Evolutionary conservation across 164 flowering plant genomes (phyloP), one percentile per base, ranked within the genome.

Genomic region (Chimonanthus praecox): DNA sequence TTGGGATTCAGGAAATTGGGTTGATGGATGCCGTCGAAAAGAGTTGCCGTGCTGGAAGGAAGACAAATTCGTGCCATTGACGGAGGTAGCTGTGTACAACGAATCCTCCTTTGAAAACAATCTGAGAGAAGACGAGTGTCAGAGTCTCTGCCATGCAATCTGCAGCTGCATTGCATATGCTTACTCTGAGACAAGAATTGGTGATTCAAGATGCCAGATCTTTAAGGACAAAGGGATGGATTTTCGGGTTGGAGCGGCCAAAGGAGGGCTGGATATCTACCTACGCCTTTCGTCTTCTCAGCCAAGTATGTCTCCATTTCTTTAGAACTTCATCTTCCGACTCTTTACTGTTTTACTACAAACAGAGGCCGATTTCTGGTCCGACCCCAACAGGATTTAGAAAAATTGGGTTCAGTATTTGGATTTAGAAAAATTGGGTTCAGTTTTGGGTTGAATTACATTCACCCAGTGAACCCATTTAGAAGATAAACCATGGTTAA

Each of bases 21-120:
- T 73, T 0, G 69, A 49, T 20, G 87, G 86, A 5, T 87, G 87
- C 51, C 69, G 50, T 2, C 20, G 74, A 21, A 73, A n/a, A 66
- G 67, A 21, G 6, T 48, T 80, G 72, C 33, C 77, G 6, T 83
- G 87, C 47, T 49, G 68, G 0, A 48, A 61, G 3, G 75, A 73
- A 6, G 78, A 77, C 5, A 81, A 65, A 3, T 85, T 87, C 48
- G 10, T 66, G 70, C 68, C 49, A 68, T 66, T 76, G 13, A 2
- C 62, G 5, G 50, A 64, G 1, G 15, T 85, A 47, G 80, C 80
- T 48, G 5, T 84, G 73, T 86, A 84, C 1, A 82, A 84, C 18
- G 0, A 13, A 2, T 15, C 10, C 7, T 7, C 3, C n/a, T 45
- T 44, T 45, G 11, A 46, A 10, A n/a, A 2, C 5, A 16, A 5